Evolutionary conservation across 2,329 filamentous ascomycete species (phyloP), one percentile per base, ranked within the genome.

Genomic region (Ceratocystis huliohia): DNA sequence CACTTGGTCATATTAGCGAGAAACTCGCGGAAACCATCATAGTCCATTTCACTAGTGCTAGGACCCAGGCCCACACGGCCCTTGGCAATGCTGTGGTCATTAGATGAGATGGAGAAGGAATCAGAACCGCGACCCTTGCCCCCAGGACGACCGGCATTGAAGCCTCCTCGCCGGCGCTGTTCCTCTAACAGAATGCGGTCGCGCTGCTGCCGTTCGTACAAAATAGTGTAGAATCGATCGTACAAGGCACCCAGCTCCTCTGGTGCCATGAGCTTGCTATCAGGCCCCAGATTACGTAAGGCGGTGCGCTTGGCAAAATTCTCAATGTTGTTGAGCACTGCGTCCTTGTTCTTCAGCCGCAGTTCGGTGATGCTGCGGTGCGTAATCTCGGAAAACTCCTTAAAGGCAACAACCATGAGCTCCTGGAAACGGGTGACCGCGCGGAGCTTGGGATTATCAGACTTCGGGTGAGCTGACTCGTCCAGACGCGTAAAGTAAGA

Each of bases 381-480:
- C 0, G 94, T 99, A 71, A 99, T 96, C 50, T 87, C 90, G 0
- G 93, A 88, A 73, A 99, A 99, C 73, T 99, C 94, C 71, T 96
- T 97, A 78, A 99, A 99, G 0, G 94, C 94, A 22, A 97, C 94
- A 2, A 99, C 94, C 92, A 99, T 97, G 67, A 99, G 83, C 75
- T 97, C 94, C 73, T 99, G 94, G 74, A 99, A 99, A 61, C 90
- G 85, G 5, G 95, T 99, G 65, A 99, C 94, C 0, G 92, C 91
- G 65, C 93, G 84, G 64, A 97, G 80, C 77, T 97, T 99, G 2
- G 92, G 87, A 69, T 97, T 99, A 74, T 96, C 92, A 0, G 91
- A 96, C 73, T 88, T 92, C 1, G 94, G 94, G 73, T 99, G 93
- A 1, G 94, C 94, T 2, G 92, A 96, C 76, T 97, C 93, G 73